These are phyloP conservation scores for Penicillium sp. DNA, from an alignment of 2,329 filamentous ascomycete genomes.

Conservation along the genomic window DNA sequence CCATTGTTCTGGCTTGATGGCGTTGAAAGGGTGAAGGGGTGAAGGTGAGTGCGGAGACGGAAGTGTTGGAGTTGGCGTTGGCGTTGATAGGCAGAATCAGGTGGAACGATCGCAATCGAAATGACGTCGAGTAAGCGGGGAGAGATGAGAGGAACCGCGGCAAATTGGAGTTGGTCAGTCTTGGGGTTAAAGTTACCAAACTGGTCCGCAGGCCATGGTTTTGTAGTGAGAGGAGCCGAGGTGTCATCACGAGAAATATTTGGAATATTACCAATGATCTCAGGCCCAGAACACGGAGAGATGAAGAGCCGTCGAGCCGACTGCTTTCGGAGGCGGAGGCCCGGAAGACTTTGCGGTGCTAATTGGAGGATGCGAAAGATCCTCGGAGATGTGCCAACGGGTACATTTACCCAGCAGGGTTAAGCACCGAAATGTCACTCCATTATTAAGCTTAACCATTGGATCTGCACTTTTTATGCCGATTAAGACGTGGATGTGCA, in stretches of 20 bases:
- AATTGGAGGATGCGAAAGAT: constrained; percentile 17
- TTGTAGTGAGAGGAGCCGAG: constrained; percentile 15
- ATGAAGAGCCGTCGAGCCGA: constrained; percentile 10
- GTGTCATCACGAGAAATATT: constrained; percentile 4
- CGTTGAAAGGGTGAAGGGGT: not conserved
- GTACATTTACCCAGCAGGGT: constrained; percentile 3
- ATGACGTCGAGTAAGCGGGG: constrained; percentile 23
- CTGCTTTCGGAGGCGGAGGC: constrained; percentile 13
- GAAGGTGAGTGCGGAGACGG: not conserved
- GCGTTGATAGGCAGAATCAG: not conserved
- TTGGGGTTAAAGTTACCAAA: too few species aligned
- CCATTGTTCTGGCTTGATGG: constrained; percentile 48
- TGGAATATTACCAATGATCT: constrained; percentile 23
- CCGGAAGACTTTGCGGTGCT: not conserved
- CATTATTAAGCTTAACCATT: constrained; percentile 9
- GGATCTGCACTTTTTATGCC: not conserved
- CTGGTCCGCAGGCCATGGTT: constrained; percentile 14
- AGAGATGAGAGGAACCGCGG: not conserved
- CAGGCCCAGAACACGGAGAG: constrained; percentile 20
- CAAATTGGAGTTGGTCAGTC: constrained; percentile 1
- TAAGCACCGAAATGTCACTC: not conserved
- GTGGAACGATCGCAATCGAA: constrained; percentile 6
- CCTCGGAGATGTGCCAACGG: not conserved
- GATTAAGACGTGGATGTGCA: not conserved
- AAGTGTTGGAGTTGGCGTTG: constrained; percentile 1